Percentiles rank a stretch among this genome's conserved stretches.
phyloP scores from a whole-genome alignment of 179 eudicot genomes.

The Heliamphora pulchella region DNA sequence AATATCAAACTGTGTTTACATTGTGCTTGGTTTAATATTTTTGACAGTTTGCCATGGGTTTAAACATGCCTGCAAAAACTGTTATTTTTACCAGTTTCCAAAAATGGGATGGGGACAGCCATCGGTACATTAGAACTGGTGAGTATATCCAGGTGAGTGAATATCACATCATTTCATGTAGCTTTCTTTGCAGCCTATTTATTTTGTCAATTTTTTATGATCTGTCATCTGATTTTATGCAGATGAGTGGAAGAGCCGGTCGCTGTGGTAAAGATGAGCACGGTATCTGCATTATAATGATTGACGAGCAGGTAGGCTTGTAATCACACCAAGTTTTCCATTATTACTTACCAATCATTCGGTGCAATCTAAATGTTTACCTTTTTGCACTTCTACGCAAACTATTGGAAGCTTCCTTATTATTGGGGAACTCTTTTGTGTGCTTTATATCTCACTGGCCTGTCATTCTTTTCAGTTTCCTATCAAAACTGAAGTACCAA shows the following conservation, averaged over 20 bases:
- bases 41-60: constrained; percentile 94
- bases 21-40: constrained; percentile 16
- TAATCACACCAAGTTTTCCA: background rate
- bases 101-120: constrained; percentile 98
- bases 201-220: constrained; percentile 14
- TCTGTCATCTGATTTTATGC: constrained; percentile 13
- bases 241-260: constrained; percentile 99
- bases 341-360: background rate
- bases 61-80: constrained; percentile 99
- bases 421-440: background rate
- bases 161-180: constrained; percentile 8
- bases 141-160: constrained; percentile 99
- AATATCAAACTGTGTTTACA: background rate
- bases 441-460: constrained; percentile 1
- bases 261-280: constrained; percentile 99
- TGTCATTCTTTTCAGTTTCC: too few relatives aligned
- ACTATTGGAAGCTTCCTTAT: background rate
- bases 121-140: constrained; percentile 90
- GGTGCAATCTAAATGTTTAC: background rate
- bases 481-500: background rate
- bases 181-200: constrained; percentile 7
- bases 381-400: background rate
- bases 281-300: constrained; percentile 96
- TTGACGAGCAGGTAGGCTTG: constrained; percentile 78
- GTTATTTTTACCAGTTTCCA: constrained; percentile 91